A percentile compares a stretch with the other conserved stretches of the same genome.
Evolutionary conservation across 345 rosid genomes (phyloP).

Genomic region (Hevea brasiliensis): DNA sequence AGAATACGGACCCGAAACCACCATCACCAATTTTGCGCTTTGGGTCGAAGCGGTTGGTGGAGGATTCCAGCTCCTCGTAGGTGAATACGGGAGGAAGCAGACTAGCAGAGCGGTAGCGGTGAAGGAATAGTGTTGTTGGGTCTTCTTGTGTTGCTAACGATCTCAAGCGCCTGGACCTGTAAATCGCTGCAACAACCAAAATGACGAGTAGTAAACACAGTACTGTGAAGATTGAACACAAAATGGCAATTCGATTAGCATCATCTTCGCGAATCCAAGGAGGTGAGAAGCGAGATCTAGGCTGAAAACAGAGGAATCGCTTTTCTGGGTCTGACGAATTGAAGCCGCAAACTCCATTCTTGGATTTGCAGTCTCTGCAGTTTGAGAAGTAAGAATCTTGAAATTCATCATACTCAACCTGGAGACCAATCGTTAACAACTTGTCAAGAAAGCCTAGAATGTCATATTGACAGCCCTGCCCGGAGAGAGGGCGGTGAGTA

Average conservation of each 20-base stretch:
- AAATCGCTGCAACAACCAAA: constrained; percentile 43
- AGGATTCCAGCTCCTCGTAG: constrained; percentile 81
- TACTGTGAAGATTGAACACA: constrained; percentile 52
- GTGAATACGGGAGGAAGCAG: constrained; percentile 88
- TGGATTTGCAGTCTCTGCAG: constrained; percentile 51
- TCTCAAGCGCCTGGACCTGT: constrained; percentile 52
- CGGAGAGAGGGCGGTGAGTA: constrained; percentile 35
- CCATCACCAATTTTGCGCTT: constrained; percentile 90
- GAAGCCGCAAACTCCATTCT: constrained; percentile 71
- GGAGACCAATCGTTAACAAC: constrained; percentile 47
- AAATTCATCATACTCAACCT: constrained; percentile 66
- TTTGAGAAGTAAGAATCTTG: constrained; percentile 59
- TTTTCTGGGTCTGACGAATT: constrained; percentile 58
- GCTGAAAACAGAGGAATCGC: constrained; percentile 51
- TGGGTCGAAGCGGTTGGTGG: constrained; percentile 73
- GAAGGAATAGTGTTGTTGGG: constrained; percentile 76
- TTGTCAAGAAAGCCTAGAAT: constrained; percentile 49
- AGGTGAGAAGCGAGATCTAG: constrained; percentile 40
- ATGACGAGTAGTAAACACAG: constrained; percentile 52
- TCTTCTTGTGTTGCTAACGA: constrained; percentile 59
- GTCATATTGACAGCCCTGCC: constrained; percentile 66
- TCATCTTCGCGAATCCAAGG: constrained; percentile 36
- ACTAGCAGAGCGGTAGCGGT: constrained; percentile 62
- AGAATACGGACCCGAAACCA: constrained; percentile 83
- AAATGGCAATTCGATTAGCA: constrained; percentile 41